Evolutionary conservation across 768 basidiomycete genomes (phyloP).

Genomic region (Wakefieldia striispora): DNA sequence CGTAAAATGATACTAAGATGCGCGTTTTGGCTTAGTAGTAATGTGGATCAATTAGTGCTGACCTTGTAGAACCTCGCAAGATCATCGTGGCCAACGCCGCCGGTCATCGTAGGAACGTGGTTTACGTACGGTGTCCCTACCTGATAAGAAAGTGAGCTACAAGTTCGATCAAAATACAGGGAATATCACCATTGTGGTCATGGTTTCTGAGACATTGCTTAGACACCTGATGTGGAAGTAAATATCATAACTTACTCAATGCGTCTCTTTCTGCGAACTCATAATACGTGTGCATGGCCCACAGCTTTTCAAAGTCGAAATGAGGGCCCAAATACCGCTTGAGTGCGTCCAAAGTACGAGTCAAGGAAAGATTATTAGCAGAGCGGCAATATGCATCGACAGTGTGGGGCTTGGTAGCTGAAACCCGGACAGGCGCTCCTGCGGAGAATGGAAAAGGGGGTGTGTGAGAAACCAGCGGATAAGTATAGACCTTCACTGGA

Average conservation of each 20-base stretch:
- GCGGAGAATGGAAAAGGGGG: conserved; percentile 39
- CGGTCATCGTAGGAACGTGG: conserved; percentile 45
- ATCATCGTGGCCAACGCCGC: conserved; percentile 42
- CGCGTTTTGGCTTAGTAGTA: background rate
- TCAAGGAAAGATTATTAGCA: conserved; percentile 37
- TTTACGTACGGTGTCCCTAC: conserved; percentile 42
- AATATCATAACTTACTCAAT: conserved; percentile 28
- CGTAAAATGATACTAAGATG: conserved; percentile 39
- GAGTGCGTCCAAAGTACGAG: conserved; percentile 37
- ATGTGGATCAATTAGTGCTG: background rate
- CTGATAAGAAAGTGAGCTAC: conserved; percentile 20
- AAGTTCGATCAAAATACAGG: background rate
- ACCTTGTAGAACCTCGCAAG: conserved; percentile 48
- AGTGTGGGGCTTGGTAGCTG: conserved; percentile 16
- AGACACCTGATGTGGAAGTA: background rate
- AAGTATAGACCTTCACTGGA: conserved; percentile 34
- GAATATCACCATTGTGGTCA: conserved; percentile 39
- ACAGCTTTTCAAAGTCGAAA: conserved; percentile 44
- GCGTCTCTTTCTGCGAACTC: conserved; percentile 42
- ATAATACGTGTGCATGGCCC: conserved; percentile 47
- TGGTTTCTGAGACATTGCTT: conserved; percentile 33
- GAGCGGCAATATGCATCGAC: conserved; percentile 36
- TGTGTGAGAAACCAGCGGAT: conserved; percentile 33
- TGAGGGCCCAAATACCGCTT: conserved; percentile 40
- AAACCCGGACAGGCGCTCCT: conserved; percentile 28